Evolutionary conservation across 2,329 filamentous ascomycete species (phyloP).

Genomic region (Apiospora sp.): DNA sequence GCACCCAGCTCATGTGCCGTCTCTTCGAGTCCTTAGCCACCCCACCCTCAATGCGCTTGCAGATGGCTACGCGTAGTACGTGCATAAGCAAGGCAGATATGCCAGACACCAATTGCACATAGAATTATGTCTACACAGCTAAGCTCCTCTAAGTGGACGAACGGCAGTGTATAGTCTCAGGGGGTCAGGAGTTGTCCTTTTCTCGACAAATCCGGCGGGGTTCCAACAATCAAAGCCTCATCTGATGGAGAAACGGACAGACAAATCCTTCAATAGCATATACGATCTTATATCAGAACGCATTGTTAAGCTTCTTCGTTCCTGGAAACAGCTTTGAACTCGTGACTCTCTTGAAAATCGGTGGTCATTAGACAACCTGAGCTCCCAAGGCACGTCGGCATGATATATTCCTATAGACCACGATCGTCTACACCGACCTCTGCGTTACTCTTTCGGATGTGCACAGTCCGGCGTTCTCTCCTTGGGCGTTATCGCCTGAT

Average conservation of each 20-base stretch:
- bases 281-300: background rate
- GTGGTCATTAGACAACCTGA: too few species aligned
- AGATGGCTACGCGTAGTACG: background rate
- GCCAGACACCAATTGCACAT: too few species aligned
- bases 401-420: background rate
- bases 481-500: background rate
- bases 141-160: background rate
- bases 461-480: background rate
- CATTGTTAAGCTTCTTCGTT: background rate
- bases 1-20: slow-evolving; percentile 21
- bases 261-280: background rate
- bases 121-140: background rate
- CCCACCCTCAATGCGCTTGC: background rate
- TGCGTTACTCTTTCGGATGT: background rate
- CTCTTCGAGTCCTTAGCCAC: background rate
- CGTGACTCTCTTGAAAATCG: background rate
- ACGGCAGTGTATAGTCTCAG: background rate
- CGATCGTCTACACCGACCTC: background rate
- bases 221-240: background rate
- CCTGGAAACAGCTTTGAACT: background rate
- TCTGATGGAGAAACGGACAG: too few species aligned
- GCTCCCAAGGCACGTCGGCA: background rate
- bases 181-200: background rate
- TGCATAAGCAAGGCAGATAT: background rate
- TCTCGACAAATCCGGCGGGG: background rate